Percentiles rank a stretch among this genome's conserved stretches.
Evolutionary conservation across 2,329 filamentous ascomycete genomes (phyloP).

Genomic region (Huntiella omanensis): DNA sequence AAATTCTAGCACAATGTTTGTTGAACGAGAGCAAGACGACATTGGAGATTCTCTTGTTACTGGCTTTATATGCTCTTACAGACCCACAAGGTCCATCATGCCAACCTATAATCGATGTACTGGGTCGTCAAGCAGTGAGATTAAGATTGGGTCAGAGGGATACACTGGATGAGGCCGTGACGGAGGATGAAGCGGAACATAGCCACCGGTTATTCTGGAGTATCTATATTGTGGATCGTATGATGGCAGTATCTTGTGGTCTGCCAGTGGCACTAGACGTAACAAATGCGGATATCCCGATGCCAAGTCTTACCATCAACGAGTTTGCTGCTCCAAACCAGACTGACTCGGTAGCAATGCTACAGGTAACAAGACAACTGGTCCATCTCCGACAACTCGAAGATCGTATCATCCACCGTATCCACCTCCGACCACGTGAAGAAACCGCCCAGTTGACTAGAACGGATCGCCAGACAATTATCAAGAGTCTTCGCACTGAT

Average conservation of each 20-base stretch:
- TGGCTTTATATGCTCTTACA: slow-evolving; percentile 26
- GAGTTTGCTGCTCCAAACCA: slow-evolving; percentile 24
- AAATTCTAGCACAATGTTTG: slow-evolving; percentile 24
- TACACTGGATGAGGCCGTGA: slow-evolving; percentile 15
- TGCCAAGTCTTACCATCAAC: slow-evolving; percentile 26
- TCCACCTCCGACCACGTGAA: slow-evolving; percentile 18
- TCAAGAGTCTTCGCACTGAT: slow-evolving; percentile 21
- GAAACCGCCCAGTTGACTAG: slow-evolving; percentile 17
- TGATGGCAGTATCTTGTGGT: slow-evolving; percentile 25
- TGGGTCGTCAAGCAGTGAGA: slow-evolving; percentile 22
- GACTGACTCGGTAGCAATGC: slow-evolving; percentile 20
- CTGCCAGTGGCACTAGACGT: slow-evolving; percentile 22
- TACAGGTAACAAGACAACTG: slow-evolving; percentile 27
- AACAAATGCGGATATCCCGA: slow-evolving; percentile 22
- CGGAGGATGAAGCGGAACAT: slow-evolving; percentile 17
- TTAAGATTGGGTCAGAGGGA: slow-evolving; percentile 20
- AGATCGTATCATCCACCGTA: slow-evolving; percentile 20
- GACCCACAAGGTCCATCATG: slow-evolving; percentile 23
- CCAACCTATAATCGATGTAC: slow-evolving; percentile 23
- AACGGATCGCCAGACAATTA: slow-evolving; percentile 18
- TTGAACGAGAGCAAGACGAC: slow-evolving; percentile 20
- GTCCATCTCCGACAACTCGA: slow-evolving; percentile 26
- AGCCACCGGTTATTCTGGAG: slow-evolving; percentile 26
- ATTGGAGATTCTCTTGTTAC: slow-evolving; percentile 23
- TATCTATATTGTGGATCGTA: slow-evolving; percentile 26